These are phyloP conservation scores for Moesziomyces sp. DNA, from an alignment of 1,284 basidiomycete genomes.

Conservation along the genomic window DNA sequence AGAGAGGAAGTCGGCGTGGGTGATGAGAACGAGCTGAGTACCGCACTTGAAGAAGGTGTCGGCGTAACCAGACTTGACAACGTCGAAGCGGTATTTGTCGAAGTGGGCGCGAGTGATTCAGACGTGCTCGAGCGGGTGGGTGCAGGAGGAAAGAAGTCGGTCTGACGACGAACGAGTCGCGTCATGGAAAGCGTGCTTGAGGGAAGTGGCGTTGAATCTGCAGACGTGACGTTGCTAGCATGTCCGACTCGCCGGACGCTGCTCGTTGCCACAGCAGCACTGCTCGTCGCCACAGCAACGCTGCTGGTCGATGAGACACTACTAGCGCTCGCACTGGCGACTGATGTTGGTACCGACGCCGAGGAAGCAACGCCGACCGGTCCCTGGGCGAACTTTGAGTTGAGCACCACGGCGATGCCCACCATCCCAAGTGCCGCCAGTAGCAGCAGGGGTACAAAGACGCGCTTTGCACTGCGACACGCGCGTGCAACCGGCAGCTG, in stretches of 20 bases:
- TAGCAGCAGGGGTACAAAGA: slow-evolving; percentile 16
- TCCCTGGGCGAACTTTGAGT: slow-evolving; percentile 22
- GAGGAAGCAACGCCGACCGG: not conserved
- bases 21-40: no score
- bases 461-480: slow-evolving; percentile 14
- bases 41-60: no score
- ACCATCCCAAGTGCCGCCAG: slow-evolving; percentile 11
- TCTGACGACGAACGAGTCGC: slow-evolving; percentile 15
- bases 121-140: not conserved
- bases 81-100: no score
- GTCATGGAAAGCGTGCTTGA: slow-evolving; percentile 8
- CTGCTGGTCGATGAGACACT: not conserved
- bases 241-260: no score
- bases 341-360: not conserved
- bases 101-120: no score
- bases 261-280: no score
- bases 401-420: slow-evolving; percentile 25
- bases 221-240: no score
- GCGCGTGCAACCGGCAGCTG: not conserved
- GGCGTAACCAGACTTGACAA: no score
- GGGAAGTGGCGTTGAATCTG: not conserved
- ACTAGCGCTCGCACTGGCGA: not conserved
- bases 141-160: slow-evolving; percentile 12
- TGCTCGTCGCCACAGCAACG: no score
- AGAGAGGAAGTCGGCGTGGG: no score